Evolutionary conservation across 345 rosid genomes (phyloP).

Genomic region (Moringa oleifera): DNA sequence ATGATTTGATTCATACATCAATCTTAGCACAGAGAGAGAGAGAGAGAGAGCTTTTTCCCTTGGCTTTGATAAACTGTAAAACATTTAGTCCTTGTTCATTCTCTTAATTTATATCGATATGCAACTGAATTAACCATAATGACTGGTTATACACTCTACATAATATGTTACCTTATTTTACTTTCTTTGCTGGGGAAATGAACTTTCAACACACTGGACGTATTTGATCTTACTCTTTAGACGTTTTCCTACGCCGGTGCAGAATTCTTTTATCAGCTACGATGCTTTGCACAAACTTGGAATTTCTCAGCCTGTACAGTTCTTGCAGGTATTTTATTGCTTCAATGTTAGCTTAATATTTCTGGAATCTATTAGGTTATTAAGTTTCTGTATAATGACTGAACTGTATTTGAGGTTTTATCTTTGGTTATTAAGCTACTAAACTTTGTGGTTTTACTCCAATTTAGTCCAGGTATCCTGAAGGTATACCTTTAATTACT

Average conservation of each 20-base stretch:
- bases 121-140: too few relatives aligned
- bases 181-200: conserved; percentile 9
- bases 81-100: too few relatives aligned
- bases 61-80: too few relatives aligned
- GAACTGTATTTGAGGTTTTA: conserved; percentile 7
- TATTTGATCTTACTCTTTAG: conserved; percentile 15
- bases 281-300: conserved; percentile 86
- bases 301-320: conserved; percentile 81
- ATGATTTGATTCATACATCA: not conserved
- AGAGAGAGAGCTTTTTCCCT: too few relatives aligned
- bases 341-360: conserved; percentile 5
- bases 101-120: too few relatives aligned
- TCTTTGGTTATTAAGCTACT: conserved; percentile 30
- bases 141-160: conserved; percentile 2
- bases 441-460: conserved; percentile 30
- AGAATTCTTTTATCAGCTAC: conserved; percentile 79
- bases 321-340: conserved; percentile 67
- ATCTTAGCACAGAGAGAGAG: too few relatives aligned
- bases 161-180: conserved; percentile 7
- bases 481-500: conserved; percentile 67
- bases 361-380: conserved; percentile 12
- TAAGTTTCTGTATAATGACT: conserved; percentile 7
- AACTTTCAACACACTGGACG: not conserved
- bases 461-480: conserved; percentile 94
- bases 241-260: conserved; percentile 23